Base-by-base conservation (phyloP, 2,329 filamentous ascomycete species). In the Colletotrichum navitas region DNA sequence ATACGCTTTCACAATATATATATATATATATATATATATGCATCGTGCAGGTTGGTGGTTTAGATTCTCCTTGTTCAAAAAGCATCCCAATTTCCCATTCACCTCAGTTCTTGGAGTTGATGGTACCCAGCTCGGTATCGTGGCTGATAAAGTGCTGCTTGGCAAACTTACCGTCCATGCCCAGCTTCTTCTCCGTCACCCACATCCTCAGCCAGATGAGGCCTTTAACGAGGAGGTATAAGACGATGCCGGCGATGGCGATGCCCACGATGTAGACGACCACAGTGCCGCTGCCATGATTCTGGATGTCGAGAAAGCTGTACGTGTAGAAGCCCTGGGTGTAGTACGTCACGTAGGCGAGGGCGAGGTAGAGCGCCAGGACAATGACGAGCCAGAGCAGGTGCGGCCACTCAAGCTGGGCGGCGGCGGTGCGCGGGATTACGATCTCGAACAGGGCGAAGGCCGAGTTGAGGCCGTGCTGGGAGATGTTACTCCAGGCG, bases 371-470 rank as follows among this genome's bases (percentile, higher is more conserved):
- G 5, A 91, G 81, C 0, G 88, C 89, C 52, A 97, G 86, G 8
- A 96, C 80, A n/a, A 94, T 68, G 74, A 95, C 81, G 18, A 95
- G 83, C 78, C 89, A 91, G 18, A 88, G 80, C n/a, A 94, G 79
- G 77, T 94, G 90, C 29, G 92, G 81, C 82, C 88, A 91, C 0
- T 90, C 60, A 34, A 75, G 63, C 10, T 77, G 81, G 34, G 88
- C 85, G 14, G 89, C 87, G 8, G 84, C 83, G 3, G 91, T 93
- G 49, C 93, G 86, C 2, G 93, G 85, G 43, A 96, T 75, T 29
- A 92, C 34, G 75, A 96, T 87, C 82, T 97, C 93, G 76, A 94
- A 88, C n/a, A 95, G 83, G 1, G 92, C 92, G 79, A 93, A 94
- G 63, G 85, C 79, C 59, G 88, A 87, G 83, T 97, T 97, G 64